Conservation (phyloP, 2,329 filamentous ascomycete species). For the Monosporascus sp. region DNA sequence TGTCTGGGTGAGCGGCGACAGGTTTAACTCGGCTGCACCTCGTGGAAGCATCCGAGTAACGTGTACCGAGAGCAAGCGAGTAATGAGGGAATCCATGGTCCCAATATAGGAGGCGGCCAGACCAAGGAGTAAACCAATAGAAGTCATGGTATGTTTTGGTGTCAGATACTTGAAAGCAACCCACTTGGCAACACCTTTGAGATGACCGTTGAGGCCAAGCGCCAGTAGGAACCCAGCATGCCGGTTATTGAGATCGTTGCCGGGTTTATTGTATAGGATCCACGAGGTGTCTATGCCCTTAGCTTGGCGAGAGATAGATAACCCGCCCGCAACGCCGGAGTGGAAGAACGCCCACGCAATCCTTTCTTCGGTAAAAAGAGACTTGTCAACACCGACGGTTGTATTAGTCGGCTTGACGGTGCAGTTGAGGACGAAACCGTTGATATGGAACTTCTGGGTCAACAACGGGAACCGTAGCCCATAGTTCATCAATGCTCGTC, state of each 20-base stretch:
- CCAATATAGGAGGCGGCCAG: conserved; percentile 91
- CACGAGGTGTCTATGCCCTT: conserved; percentile 97
- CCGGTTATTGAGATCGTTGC: conserved; percentile 82
- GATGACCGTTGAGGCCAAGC: conserved; percentile 86
- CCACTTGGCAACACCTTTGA: conserved; percentile 95
- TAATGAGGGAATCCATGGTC: conserved; percentile 95
- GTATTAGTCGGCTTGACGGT: conserved; percentile 88
- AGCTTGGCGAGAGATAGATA: conserved; percentile 84
- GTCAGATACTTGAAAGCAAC: conserved; percentile 99
- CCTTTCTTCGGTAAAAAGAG: conserved; percentile 87
- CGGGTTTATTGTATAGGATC: conserved; percentile 96
- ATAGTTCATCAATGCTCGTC: conserved; percentile 82
- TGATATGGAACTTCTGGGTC: conserved; percentile 85
- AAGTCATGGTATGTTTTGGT: conserved; percentile 98
- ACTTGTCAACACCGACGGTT: conserved; percentile 87
- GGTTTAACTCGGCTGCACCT: conserved; percentile 87
- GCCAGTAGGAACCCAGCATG: conserved; percentile 92
- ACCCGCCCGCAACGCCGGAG: conserved; percentile 84
- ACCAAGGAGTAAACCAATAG: conserved; percentile 87
- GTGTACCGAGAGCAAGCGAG: conserved; percentile 87
- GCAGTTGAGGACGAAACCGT: conserved; percentile 87
- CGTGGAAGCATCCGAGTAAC: conserved; percentile 90
- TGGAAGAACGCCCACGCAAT: conserved; percentile 99
- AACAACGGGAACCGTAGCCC: conserved; percentile 81
- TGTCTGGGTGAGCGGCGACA: conserved; percentile 89